phyloP scores from a whole-genome alignment of 2,329 filamentous ascomycete genomes.

The Leptographium flavum region DNA sequence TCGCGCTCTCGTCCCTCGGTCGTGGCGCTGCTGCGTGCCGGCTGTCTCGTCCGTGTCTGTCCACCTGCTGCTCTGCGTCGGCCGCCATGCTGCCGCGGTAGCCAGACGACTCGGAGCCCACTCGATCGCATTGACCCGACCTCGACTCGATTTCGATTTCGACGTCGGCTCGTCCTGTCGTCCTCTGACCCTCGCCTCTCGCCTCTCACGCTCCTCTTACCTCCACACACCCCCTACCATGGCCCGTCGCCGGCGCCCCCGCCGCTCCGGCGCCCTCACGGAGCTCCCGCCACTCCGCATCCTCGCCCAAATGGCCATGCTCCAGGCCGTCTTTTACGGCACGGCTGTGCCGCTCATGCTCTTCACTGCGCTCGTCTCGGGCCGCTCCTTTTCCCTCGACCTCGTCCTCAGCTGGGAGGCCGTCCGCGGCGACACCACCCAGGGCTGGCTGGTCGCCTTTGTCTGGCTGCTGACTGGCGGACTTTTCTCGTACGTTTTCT shows the following conservation, averaged over 20 bases:
- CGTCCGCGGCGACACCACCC: conserved; percentile 47
- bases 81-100: no score
- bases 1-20: no score
- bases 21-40: no score
- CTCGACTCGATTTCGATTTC: not conserved
- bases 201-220: not conserved
- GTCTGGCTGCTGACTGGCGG: conserved; percentile 43
- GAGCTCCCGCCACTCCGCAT: conserved; percentile 48
- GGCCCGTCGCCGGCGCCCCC: conserved; percentile 42
- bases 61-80: no score
- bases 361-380: conserved; percentile 45
- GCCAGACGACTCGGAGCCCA: no score
- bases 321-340: conserved; percentile 43
- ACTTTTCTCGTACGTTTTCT: conserved; percentile 29
- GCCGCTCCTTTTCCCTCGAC: conserved; percentile 35
- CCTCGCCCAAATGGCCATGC: conserved; percentile 40
- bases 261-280: conserved; percentile 43
- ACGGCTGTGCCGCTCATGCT: conserved; percentile 36
- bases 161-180: not conserved
- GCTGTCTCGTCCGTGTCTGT: no score
- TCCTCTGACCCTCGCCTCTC: not conserved
- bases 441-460: conserved; percentile 45
- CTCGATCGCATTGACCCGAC: no score
- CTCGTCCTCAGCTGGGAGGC: conserved; percentile 43
- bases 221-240: conserved; percentile 17